Conservation (phyloP, 2,329 filamentous ascomycete species). For the Nemania abortiva region DNA sequence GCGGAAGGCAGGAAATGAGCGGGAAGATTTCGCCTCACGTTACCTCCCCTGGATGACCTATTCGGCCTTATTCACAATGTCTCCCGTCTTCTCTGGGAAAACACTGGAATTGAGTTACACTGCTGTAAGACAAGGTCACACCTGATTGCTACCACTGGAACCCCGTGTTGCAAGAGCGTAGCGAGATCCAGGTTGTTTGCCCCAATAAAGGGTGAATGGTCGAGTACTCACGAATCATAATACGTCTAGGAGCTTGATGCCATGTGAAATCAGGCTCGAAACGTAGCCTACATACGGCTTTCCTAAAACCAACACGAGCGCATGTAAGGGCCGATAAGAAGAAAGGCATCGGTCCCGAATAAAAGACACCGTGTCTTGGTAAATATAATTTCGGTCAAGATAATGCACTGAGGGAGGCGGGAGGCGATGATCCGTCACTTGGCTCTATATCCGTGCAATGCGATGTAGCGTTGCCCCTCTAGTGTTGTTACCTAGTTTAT, state of each 20-base stretch:
- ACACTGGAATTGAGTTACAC: slow-evolving; percentile 18
- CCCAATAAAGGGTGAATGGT: not conserved
- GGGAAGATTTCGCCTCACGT: slow-evolving; percentile 31
- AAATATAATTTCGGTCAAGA: slow-evolving; percentile 2
- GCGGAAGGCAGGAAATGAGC: slow-evolving; percentile 22
- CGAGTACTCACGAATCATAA: slow-evolving; percentile 16
- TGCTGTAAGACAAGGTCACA: slow-evolving; percentile 31
- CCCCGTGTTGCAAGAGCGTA: slow-evolving; percentile 19
- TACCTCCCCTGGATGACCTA: slow-evolving; percentile 22
- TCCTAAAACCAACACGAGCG: not conserved
- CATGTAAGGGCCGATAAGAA: not conserved
- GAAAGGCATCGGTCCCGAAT: not conserved
- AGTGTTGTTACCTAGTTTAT: not conserved
- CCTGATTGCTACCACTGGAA: slow-evolving; percentile 22
- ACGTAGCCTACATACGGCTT: not conserved
- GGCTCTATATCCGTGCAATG: not conserved
- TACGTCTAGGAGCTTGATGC: not conserved
- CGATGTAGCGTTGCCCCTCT: not conserved
- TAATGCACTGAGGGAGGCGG: not conserved
- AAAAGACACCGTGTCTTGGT: not conserved
- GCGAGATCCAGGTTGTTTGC: slow-evolving; percentile 21
- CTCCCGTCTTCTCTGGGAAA: slow-evolving; percentile 11
- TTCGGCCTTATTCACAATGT: slow-evolving; percentile 9
- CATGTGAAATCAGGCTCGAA: not conserved
- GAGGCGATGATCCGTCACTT: not conserved